Conservation (phyloP, 1,139 yeast genomes). For the Starmera stellimalicola region DNA sequence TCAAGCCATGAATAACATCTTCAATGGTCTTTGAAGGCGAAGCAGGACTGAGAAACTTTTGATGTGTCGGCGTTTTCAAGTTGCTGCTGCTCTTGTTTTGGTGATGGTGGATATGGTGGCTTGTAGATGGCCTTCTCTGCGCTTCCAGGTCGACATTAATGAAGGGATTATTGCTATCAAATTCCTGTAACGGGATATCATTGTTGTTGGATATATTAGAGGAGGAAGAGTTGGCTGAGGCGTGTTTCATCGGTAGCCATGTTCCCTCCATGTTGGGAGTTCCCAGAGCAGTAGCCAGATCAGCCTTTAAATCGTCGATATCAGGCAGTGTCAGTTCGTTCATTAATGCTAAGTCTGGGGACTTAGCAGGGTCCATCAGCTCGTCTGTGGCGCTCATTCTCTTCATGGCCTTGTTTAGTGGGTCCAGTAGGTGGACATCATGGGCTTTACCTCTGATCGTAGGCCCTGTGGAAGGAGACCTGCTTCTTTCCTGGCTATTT, state of each 20-base stretch:
- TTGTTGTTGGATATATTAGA: not conserved
- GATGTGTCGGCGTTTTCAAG: not conserved
- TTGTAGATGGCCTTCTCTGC: too few relatives aligned
- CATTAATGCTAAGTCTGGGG: slow-evolving; percentile 1
- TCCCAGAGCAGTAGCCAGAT: slow-evolving; percentile 3
- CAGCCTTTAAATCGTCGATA: slow-evolving; percentile 3
- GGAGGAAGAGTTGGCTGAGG: not conserved
- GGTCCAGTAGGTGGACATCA: not conserved
- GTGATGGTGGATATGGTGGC: not conserved
- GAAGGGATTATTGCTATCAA: not conserved
- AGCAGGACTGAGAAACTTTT: not conserved
- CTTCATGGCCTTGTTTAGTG: not conserved
- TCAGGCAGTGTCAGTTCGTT: slow-evolving; percentile 1
- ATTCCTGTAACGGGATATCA: not conserved
- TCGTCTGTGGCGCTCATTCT: slow-evolving; percentile 1
- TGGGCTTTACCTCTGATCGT: not conserved
- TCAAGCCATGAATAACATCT: slow-evolving; percentile 1
- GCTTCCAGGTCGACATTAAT: not conserved
- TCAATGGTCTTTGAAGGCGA: slow-evolving; percentile 3
- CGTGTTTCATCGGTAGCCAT: slow-evolving; percentile 2
- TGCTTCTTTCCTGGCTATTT: not conserved
- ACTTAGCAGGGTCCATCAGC: not conserved
- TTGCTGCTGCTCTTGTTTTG: not conserved
- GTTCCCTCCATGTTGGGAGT: slow-evolving; percentile 1
- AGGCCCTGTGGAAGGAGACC: not conserved